Evolutionary conservation across 1,139 yeast species (phyloP).

Genomic region (Yarrowia galli): DNA sequence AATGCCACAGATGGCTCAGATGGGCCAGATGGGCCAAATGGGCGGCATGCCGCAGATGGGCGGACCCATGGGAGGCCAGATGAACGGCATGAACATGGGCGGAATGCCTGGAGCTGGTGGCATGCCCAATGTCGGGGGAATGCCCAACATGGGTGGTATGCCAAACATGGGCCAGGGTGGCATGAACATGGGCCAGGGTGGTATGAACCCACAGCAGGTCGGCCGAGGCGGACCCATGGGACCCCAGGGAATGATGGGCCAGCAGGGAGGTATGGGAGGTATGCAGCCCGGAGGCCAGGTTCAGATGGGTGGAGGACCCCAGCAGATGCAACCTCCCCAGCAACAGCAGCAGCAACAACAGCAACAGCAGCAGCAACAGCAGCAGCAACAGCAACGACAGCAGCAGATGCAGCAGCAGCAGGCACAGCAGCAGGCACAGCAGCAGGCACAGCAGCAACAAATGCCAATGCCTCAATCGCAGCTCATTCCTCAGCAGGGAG

Average conservation of each 20-base stretch:
- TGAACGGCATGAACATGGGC: slow-evolving; percentile 25
- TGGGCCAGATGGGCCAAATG: slow-evolving; percentile 19
- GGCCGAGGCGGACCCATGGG: slow-evolving; percentile 26
- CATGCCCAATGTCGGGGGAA: background rate
- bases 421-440: slow-evolving; percentile 3
- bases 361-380: slow-evolving; percentile 19
- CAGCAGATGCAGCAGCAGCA: slow-evolving; percentile 22
- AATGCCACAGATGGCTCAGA: slow-evolving; percentile 2
- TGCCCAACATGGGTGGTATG: slow-evolving; percentile 14
- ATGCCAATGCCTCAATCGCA: slow-evolving; percentile 25
- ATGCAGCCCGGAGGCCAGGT: slow-evolving; percentile 11
- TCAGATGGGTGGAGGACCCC: background rate
- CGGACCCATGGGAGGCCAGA: slow-evolving; percentile 15
- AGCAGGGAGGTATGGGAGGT: background rate
- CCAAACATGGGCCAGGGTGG: slow-evolving; percentile 23
- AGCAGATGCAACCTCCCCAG: slow-evolving; percentile 33
- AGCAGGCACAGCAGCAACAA: slow-evolving; percentile 34
- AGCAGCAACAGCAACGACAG: background rate
- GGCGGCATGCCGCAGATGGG: slow-evolving; percentile 27
- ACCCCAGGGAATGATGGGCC: slow-evolving; percentile 22
- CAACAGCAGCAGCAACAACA: slow-evolving; percentile 39
- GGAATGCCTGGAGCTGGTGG: slow-evolving; percentile 4
- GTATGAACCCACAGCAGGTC: slow-evolving; percentile 31
- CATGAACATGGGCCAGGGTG: slow-evolving; percentile 12
- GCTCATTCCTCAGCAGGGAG: slow-evolving; percentile 33